These are phyloP conservation scores for Diaporthe batatas DNA, from an alignment of 2,329 filamentous ascomycete genomes.

Conservation along the genomic window DNA sequence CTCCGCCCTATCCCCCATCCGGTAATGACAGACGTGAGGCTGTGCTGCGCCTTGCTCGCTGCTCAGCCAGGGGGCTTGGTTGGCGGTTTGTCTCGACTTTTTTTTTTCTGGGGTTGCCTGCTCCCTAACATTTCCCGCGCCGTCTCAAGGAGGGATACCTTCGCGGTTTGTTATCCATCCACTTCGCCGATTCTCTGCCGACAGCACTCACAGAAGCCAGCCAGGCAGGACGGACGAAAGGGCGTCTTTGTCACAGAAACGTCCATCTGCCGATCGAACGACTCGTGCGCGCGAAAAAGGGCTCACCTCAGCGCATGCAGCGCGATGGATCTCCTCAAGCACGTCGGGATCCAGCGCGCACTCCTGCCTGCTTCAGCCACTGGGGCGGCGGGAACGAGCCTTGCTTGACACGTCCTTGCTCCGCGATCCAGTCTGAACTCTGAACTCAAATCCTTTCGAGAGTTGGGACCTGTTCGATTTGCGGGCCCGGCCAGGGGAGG, in stretches of 20 bases:
- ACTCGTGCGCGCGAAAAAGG: slow-evolving; percentile 6
- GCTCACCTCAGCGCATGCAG: slow-evolving; percentile 30
- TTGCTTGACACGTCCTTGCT: background rate
- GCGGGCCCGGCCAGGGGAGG: background rate
- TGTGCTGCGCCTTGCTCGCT: slow-evolving; percentile 2
- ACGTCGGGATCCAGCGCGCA: slow-evolving; percentile 24
- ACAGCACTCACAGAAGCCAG: slow-evolving; percentile 1
- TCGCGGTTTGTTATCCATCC: slow-evolving; percentile 16
- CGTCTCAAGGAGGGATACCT: slow-evolving; percentile 9
- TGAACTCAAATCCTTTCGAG: slow-evolving; percentile 11
- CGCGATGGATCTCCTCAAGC: slow-evolving; percentile 22
- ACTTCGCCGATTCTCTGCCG: too few relatives aligned
- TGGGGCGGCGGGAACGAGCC: background rate
- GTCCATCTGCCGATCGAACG: background rate
- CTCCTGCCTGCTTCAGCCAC: slow-evolving; percentile 23
- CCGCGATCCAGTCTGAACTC: slow-evolving; percentile 4
- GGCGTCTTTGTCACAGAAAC: background rate
- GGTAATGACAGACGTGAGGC: slow-evolving; percentile 22
- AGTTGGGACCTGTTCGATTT: background rate
- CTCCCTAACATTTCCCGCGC: slow-evolving; percentile 1
- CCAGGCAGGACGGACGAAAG: background rate
- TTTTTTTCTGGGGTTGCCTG: slow-evolving; percentile 18
- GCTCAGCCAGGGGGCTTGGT: slow-evolving; percentile 16
- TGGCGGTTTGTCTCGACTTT: background rate
- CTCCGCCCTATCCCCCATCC: slow-evolving; percentile 26